phyloP scores from a whole-genome alignment of 2,329 filamentous ascomycete species.

The Metarhizium album region DNA sequence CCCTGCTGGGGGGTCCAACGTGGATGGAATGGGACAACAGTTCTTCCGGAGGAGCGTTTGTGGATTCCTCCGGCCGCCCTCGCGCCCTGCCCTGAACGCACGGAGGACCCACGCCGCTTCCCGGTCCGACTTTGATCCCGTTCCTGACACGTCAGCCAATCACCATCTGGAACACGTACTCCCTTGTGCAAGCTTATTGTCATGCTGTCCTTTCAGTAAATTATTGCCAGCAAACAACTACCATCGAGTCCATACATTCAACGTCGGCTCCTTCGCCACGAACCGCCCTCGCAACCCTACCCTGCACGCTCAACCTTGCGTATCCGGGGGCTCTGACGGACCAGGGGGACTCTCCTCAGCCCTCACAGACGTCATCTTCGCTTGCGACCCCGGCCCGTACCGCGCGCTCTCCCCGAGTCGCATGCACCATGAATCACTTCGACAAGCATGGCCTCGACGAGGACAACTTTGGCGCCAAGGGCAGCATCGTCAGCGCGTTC shows the following conservation, averaged over 20 bases:
- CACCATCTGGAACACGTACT: neutral
- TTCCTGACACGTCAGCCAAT: neutral
- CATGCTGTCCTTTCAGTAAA: constrained; percentile 5
- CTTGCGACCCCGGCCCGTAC: neutral
- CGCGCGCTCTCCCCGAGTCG: neutral
- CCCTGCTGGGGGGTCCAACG: no score
- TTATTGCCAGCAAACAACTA: no score
- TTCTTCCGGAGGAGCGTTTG: no score
- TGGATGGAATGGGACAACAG: no score
- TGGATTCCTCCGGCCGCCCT: no score
- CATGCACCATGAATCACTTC: constrained; percentile 63
- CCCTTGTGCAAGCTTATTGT: neutral
- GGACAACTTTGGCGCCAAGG: constrained; percentile 66
- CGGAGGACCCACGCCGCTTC: neutral
- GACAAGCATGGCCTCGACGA: constrained; percentile 58
- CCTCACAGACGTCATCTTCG: neutral
- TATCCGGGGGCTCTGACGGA: neutral
- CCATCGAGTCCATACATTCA: no score
- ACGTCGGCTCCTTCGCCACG: neutral
- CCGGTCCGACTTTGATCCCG: constrained; percentile 2
- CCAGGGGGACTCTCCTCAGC: neutral
- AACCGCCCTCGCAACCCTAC: neutral
- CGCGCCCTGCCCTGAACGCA: neutral
- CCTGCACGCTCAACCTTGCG: neutral
- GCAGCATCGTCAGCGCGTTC: constrained; percentile 70